Evolutionary conservation across 257 asterid genomes (phyloP), one percentile per base, ranked within the genome.

Genomic region (Buddleja alternifolia): DNA sequence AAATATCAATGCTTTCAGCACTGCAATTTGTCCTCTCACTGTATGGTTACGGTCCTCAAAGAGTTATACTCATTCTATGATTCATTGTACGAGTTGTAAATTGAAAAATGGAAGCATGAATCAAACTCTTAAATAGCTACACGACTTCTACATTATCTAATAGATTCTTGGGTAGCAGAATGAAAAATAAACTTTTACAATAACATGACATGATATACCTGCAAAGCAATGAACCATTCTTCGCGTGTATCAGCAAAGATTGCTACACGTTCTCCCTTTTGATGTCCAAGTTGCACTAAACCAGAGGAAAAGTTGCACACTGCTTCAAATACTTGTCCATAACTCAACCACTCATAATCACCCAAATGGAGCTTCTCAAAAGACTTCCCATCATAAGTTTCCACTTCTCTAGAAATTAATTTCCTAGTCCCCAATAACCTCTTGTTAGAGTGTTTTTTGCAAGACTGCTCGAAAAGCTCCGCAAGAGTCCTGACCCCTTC

Each of bases 351-450:
- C 78, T 91, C 83, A 47, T 89, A 94, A 29, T 91, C 95, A 53
- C 99, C 99, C 78, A 94, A 75, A 81, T 94, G 99, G 62, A 94
- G 89, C 87, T 91, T 94, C 89, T 91, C 99, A 51, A 94, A 94
- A 19, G 97, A 85, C 83, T 82, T 91, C 41, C 97, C 99, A 78
- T 80, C 86, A 25, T 95, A 73, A 56, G 46, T 56, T 73, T 85
- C 97, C 73, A 82, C 51, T 76, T 89, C 96, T 67, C 86, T 82
- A 15, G 97, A 76, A 57, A 94, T 80, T 39, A 94, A 63, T 72
- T 77, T 79, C 56, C 99, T 82, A 64, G 95, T 94, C 67, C 99
- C 99, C 8, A 94, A 78, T 61, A 89, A 77, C 62, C 69, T 86
- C 79, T 76, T 77, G 73, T 76, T 64, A 42, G 81, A 60, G 66